A percentile compares a stretch with the other conserved stretches of the same genome.
Conservation (phyloP, 345 rosid genomes). For the Syzygium jambos region DNA sequence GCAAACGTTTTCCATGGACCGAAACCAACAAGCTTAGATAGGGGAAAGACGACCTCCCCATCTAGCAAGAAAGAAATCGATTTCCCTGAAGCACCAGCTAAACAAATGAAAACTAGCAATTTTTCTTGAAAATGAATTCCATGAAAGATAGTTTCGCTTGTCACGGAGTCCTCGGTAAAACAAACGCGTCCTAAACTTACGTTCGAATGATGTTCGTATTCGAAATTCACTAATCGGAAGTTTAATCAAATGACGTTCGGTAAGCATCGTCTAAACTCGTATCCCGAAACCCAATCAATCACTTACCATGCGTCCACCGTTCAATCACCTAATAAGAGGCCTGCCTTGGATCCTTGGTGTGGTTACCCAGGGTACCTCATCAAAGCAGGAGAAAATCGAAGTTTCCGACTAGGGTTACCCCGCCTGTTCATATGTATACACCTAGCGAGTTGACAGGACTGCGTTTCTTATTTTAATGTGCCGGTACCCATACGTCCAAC, state of each 20-base stretch:
- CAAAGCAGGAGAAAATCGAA: no score
- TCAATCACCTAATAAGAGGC: no score
- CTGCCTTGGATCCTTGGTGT: no score
- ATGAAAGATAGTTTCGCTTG: neutral
- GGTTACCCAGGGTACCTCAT: no score
- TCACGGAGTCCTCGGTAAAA: no score
- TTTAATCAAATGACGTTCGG: no score
- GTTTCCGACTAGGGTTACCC: no score
- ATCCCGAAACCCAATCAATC: neutral
- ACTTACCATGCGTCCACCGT: neutral
- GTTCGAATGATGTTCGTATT: no score
- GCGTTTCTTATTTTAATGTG: no score
- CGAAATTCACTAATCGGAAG: no score
- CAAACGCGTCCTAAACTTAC: no score
- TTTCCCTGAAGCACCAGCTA: neutral
- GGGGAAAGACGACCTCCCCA: accelerated
- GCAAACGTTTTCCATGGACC: accelerated
- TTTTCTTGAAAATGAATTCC: neutral
- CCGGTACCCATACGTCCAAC: accelerated
- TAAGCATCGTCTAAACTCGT: neutral
- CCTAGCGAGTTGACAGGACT: accelerated
- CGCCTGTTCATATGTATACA: no score
- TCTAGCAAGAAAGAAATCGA: neutral
- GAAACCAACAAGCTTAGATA: neutral
- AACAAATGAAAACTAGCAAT: neutral